Evolutionary conservation across 176 grass and related monocot species (phyloP), one percentile per base, ranked within the genome.

Genomic region (Triticum aestivum): DNA sequence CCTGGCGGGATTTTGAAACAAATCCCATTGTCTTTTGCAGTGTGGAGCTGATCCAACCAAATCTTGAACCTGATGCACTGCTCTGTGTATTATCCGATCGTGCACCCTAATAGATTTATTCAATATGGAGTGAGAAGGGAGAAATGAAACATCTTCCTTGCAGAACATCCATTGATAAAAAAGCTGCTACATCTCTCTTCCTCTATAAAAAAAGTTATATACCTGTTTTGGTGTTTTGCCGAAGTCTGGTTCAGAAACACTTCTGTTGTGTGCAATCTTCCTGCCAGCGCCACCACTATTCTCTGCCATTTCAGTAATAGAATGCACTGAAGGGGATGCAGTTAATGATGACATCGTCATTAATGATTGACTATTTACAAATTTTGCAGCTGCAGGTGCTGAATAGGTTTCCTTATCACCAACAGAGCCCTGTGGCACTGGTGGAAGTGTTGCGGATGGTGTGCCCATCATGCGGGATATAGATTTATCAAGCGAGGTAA

Each of bases 231-330:
- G 92, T 74, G 90, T 93, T 91, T 91, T 87, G 71, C 92, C 92
- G 59, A 99, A 96, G 90, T 99, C 92, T 4, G 97, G 94, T 87
- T 99, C 97, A 34, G 97, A 99, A 94, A 96, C 81, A 91, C 93
- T 99, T 87, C 94, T 92, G 84, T 92, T 96, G 81, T 91, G 91
- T 79, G 86, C 89, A 29, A 80, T 85, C 85, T 65, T 91, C 87
- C 88, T 98, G 74, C 81, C 79, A 90, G n/a, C 51, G 5, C 77
- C 89, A 69, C 77, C 86, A 78, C 26, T 89, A 90, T 92, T 80
- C 5, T 86, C 87, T 32, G 79, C 30, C 77, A 91, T 94, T 15
- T 92, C 89, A 91, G 54, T 89, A 66, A 95, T 98, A 29, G 96
- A 91, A 32, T 95, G 89, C 24, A 89, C 87, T 38, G 95, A 98